Conservation (phyloP, 225 moss, liverwort and hornwort genomes). For the Bryum argenteum region DNA sequence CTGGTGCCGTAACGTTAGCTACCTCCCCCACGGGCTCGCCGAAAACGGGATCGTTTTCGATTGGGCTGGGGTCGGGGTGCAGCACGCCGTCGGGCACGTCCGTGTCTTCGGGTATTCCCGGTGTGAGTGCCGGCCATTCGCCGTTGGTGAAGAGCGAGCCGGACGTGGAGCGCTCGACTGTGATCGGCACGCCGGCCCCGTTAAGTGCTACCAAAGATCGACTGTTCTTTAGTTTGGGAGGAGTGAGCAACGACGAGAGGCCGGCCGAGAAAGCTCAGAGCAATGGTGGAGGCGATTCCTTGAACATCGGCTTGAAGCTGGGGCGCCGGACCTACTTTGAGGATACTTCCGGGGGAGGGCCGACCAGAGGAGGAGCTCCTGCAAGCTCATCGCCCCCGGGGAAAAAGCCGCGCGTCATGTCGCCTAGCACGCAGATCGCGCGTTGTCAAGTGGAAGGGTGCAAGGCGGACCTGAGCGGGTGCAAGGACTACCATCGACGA, state of each 20-base stretch:
- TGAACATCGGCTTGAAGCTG: slow-evolving; percentile 76
- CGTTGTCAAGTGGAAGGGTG: slow-evolving; percentile 94
- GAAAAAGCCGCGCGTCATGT: slow-evolving; percentile 82
- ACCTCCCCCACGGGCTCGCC: slow-evolving; percentile 26
- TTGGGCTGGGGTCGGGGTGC: slow-evolving; percentile 53
- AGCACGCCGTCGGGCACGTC: slow-evolving; percentile 53
- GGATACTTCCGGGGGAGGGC: slow-evolving; percentile 55
- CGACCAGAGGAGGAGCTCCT: slow-evolving; percentile 32
- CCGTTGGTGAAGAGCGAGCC: slow-evolving; percentile 52
- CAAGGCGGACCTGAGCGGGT: slow-evolving; percentile 79
- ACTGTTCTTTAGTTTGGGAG: slow-evolving; percentile 36
- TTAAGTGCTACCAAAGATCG: slow-evolving; percentile 34
- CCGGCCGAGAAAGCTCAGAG: slow-evolving; percentile 38
- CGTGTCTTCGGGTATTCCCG: slow-evolving; percentile 61
- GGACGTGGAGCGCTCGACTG: slow-evolving; percentile 33
- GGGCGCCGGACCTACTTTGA: slow-evolving; percentile 86
- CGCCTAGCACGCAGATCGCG: slow-evolving; percentile 63
- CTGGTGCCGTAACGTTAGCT: slow-evolving; percentile 48
- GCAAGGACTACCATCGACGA: slow-evolving; percentile 90
- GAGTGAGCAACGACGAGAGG: slow-evolving; percentile 27
- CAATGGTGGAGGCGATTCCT: slow-evolving; percentile 58
- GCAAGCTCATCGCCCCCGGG: slow-evolving; percentile 57
- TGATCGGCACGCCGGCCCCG: slow-evolving; percentile 36
- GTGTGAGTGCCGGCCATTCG: slow-evolving; percentile 40
- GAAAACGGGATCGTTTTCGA: slow-evolving; percentile 45